These are phyloP conservation scores for Dioscorea zingiberensis DNA, from an alignment of 106 monocot genomes.

Conservation along the genomic window DNA sequence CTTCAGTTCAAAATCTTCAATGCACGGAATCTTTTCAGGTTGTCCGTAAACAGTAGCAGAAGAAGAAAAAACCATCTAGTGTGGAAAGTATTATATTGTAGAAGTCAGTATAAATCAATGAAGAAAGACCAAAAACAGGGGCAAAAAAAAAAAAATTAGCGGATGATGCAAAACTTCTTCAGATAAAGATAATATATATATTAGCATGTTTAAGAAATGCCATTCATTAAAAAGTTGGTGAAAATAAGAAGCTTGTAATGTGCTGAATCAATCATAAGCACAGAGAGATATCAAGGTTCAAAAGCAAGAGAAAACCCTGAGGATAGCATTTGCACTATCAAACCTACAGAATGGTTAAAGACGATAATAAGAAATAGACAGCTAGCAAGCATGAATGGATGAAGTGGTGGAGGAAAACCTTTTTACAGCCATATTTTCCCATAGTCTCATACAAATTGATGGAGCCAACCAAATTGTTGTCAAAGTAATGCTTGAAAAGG, in stretches of 20 bases:
- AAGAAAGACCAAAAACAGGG: neutral
- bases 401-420: conserved; percentile 27
- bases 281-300: too few relatives aligned
- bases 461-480: conserved; percentile 70
- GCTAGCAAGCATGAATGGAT: neutral
- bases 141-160: neutral
- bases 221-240: neutral
- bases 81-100: conserved; percentile 1
- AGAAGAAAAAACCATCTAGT: conserved; percentile 83
- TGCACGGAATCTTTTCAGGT: conserved; percentile 84
- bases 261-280: too few relatives aligned
- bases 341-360: neutral
- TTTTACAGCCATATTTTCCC: conserved; percentile 64
- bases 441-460: conserved; percentile 56
- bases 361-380: neutral
- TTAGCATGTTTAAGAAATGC: neutral
- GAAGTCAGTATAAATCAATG: neutral
- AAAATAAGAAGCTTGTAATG: too few relatives aligned
- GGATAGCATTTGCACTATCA: neutral
- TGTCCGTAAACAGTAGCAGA: conserved; percentile 87
- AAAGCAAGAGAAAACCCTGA: too few relatives aligned
- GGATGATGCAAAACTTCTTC: neutral
- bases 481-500: conserved; percentile 55
- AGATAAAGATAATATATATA: neutral
- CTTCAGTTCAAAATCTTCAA: conserved; percentile 69